These are phyloP conservation scores for Melampsora larici-populina DNA, from an alignment of 1,284 basidiomycete genomes.

Conservation along the genomic window DNA sequence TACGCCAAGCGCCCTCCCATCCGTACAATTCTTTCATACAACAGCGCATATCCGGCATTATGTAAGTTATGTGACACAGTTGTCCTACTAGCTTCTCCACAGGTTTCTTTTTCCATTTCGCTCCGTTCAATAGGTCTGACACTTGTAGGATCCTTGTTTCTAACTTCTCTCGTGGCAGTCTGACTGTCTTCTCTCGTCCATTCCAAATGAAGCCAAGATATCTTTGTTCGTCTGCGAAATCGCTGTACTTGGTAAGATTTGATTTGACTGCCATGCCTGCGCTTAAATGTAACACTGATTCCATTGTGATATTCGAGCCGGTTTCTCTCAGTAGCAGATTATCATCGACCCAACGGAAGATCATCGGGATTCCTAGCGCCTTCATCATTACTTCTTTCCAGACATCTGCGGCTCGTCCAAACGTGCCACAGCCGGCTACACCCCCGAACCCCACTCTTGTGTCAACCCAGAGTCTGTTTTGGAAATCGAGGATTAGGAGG, in stretches of 20 bases:
- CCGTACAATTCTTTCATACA: neutral
- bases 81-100: too few relatives aligned
- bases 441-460: constrained; percentile 2
- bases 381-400: neutral
- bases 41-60: too few relatives aligned
- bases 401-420: neutral
- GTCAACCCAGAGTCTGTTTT: neutral
- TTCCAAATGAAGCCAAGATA: too few relatives aligned
- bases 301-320: neutral
- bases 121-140: neutral
- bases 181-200: too few relatives aligned
- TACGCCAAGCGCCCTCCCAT: neutral
- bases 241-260: neutral
- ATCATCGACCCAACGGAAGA: too few relatives aligned
- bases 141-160: neutral
- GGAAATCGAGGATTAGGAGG: neutral
- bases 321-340: neutral
- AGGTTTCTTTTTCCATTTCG: neutral
- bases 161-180: neutral
- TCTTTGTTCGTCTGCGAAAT: neutral
- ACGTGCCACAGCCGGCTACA: constrained; percentile 2
- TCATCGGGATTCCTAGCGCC: neutral
- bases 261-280: neutral
- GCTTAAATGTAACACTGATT: neutral
- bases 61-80: too few relatives aligned